These are phyloP conservation scores for Rickenella mellea DNA, from an alignment of 768 basidiomycete species.

Conservation along the genomic window DNA sequence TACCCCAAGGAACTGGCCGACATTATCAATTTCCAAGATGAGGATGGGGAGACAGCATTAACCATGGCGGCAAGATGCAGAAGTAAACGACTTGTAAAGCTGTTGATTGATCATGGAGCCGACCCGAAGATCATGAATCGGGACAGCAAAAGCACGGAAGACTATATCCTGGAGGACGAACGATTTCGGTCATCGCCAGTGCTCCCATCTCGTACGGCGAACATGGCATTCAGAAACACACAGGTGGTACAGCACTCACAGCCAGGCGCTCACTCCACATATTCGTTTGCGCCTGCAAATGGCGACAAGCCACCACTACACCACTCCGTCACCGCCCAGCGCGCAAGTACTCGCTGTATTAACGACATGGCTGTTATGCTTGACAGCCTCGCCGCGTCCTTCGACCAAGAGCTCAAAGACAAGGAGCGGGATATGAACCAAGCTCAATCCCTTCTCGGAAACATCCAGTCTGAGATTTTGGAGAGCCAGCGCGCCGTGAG, in stretches of 20 bases:
- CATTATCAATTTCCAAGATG: conserved; percentile 98
- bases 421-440: conserved; percentile 89
- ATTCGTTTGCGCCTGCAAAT: conserved; percentile 39
- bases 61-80: conserved; percentile 95
- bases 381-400: conserved; percentile 79
- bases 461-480: conserved; percentile 84
- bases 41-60: conserved; percentile 95
- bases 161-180: conserved; percentile 98
- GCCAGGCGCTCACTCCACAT: conserved; percentile 23
- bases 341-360: conserved; percentile 75
- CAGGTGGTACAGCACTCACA: conserved; percentile 57
- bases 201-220: conserved; percentile 53
- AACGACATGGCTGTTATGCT: conserved; percentile 82
- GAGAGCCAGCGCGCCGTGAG: conserved; percentile 72
- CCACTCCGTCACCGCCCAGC: conserved; percentile 77
- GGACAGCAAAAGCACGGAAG: conserved; percentile 95
- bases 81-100: conserved; percentile 90
- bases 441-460: conserved; percentile 75
- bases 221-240: conserved; percentile 68
- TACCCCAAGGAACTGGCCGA: conserved; percentile 95
- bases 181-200: conserved; percentile 88
- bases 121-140: conserved; percentile 91
- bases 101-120: conserved; percentile 92
- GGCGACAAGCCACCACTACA: conserved; percentile 69
- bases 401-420: conserved; percentile 84